Base-by-base conservation (phyloP, 148 eudicot genomes). In the Simmondsia chinensis region DNA sequence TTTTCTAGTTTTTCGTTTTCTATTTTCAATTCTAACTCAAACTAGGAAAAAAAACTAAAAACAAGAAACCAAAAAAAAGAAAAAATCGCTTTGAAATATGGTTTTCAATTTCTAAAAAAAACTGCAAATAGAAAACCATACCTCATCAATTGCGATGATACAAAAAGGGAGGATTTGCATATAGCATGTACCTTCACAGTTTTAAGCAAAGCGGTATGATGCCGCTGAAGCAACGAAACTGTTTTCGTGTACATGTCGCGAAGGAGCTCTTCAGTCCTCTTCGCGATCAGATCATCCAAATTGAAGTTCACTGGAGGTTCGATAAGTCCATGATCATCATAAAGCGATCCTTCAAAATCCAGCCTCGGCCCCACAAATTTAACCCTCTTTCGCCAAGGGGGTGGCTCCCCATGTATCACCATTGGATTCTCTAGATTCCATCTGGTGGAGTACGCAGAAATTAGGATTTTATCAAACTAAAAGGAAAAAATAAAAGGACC, bases 391-490 rank as follows among this genome's bases (percentile, higher is more conserved):
- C 71, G 68, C 96, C 94, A 87, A 2, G 86, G 85, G 44, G 94
- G 75, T 13, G 81, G 96, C 36, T 87, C 86, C 50, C 89, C 96
- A 45, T 83, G 94, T 64, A 87, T 66, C 32, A 60, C 77, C 89
- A 78, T 72, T 6, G 86, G 94, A 43, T 80, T 68, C 68, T 88
- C 89, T 70, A 88, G 37, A 69, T 88, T 88, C 94, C 94, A 88
- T 62, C 96, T 88, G 65, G 4, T 9, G 38, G 14, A 30, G 17
- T 16, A 23, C 33, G 14, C 27, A 50, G 33, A 50, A 12, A 40
- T n/a, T n/a, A 41, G 9, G 10, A 14, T 43, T 12, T 29, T 17
- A 24, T 33, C 13, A 29, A 54, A n/a, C n/a, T n/a, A n/a, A n/a
- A n/a, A n/a, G n/a, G n/a, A n/a, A n/a, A n/a, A n/a, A n/a, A n/a